Percentiles rank a stretch among this genome's conserved stretches.
phyloP scores from a whole-genome alignment of 2,329 filamentous ascomycete species.

The Microsporum ferrugineum region DNA sequence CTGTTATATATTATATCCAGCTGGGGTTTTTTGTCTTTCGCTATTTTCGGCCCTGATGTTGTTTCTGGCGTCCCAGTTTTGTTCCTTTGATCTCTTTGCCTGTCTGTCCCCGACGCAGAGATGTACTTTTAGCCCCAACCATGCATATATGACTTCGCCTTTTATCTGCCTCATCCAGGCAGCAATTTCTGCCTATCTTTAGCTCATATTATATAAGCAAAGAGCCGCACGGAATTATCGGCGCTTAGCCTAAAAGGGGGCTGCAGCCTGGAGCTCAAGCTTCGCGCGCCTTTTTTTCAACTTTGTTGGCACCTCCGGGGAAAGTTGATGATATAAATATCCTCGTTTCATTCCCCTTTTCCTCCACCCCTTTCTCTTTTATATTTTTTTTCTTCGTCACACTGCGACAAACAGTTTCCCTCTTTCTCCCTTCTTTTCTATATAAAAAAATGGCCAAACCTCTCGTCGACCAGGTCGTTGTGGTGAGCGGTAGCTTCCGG shows the following conservation, averaged over 20 bases:
- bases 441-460: conserved; percentile 17
- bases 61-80: neutral
- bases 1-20: neutral
- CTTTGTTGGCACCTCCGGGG: neutral
- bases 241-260: conserved; percentile 3
- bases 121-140: neutral
- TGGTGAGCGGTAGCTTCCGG: conserved; percentile 51
- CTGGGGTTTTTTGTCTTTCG: neutral
- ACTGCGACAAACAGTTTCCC: neutral
- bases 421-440: neutral
- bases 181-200: neutral
- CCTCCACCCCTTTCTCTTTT: neutral
- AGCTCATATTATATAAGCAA: neutral
- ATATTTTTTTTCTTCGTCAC: neutral
- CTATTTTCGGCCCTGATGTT: neutral
- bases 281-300: neutral
- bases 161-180: neutral
- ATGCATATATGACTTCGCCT: neutral
- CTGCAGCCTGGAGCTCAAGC: neutral
- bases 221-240: conserved; percentile 1
- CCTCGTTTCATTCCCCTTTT: neutral
- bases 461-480: conserved; percentile 34
- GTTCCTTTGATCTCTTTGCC: neutral
- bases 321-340: neutral
- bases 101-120: neutral